Evolutionary conservation across 2,329 filamentous ascomycete genomes (phyloP).

Genomic region (Ophiostoma quercus): DNA sequence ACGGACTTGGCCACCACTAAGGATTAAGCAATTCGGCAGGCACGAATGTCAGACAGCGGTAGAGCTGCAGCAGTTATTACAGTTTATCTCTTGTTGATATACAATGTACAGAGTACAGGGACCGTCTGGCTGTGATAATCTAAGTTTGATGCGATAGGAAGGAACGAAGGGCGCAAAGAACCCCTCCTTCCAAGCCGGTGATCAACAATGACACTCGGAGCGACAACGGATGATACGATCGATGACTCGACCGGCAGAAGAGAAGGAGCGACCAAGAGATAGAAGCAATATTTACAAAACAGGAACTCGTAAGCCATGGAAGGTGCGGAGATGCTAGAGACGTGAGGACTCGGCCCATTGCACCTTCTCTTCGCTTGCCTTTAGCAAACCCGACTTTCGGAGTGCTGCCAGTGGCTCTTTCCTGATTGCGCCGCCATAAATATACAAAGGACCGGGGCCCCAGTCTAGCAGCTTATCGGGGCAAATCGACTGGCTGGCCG

Average conservation of each 20-base stretch:
- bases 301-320: constrained; percentile 3
- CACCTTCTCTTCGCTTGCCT: constrained; percentile 8
- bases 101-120: neutral
- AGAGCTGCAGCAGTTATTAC: neutral
- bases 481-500: constrained; percentile 11
- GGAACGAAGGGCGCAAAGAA: neutral
- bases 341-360: neutral
- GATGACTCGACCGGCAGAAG: constrained; percentile 1
- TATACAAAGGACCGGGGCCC: neutral
- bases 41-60: neutral
- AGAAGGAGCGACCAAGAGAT: constrained; percentile 4
- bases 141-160: neutral
- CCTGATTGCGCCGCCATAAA: constrained; percentile 3
- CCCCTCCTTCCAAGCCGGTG: neutral
- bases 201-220: neutral
- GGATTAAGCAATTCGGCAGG: constrained; percentile 12
- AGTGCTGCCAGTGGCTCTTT: constrained; percentile 4
- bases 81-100: neutral
- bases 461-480: constrained; percentile 1
- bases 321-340: constrained; percentile 2
- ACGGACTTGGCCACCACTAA: neutral
- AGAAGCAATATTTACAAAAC: constrained; percentile 1
- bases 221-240: neutral
- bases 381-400: constrained; percentile 15
- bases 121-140: neutral